Evolutionary conservation across 768 basidiomycete genomes (phyloP).

Genomic region (Lactifluus echinatus): DNA sequence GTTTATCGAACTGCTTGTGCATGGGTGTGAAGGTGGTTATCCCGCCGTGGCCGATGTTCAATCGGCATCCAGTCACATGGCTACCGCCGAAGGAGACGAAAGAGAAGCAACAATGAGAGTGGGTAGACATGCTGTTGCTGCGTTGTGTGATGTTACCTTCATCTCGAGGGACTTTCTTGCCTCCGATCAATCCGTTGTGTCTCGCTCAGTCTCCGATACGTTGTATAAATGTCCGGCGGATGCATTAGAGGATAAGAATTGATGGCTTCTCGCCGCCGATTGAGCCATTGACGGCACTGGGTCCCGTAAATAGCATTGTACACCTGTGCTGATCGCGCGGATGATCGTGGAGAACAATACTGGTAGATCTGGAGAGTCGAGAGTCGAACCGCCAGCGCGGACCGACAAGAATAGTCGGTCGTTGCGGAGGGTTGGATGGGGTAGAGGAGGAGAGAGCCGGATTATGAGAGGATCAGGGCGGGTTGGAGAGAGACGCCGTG

Average conservation of each 20-base stretch:
- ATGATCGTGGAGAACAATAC: not conserved
- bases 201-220: not conserved
- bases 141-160: not conserved
- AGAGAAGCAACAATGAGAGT: slow-evolving; percentile 22
- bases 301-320: not conserved
- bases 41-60: slow-evolving; percentile 66
- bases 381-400: too few relatives aligned
- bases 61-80: slow-evolving; percentile 55
- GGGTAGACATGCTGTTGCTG: not conserved
- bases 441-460: too few relatives aligned
- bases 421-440: too few relatives aligned
- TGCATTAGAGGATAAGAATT: not conserved
- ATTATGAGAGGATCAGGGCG: too few relatives aligned
- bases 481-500: too few relatives aligned
- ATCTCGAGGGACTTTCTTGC: not conserved
- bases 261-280: too few relatives aligned
- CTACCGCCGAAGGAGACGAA: slow-evolving; percentile 32
- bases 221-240: not conserved
- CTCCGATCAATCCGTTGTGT: not conserved
- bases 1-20: not conserved
- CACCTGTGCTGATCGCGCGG: not conserved
- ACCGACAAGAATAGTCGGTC: too few relatives aligned
- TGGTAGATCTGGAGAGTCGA: too few relatives aligned
- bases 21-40: slow-evolving; percentile 39
- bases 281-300: too few relatives aligned